Conservation (phyloP, 257 asterid species). For the Solanum sitiens region DNA sequence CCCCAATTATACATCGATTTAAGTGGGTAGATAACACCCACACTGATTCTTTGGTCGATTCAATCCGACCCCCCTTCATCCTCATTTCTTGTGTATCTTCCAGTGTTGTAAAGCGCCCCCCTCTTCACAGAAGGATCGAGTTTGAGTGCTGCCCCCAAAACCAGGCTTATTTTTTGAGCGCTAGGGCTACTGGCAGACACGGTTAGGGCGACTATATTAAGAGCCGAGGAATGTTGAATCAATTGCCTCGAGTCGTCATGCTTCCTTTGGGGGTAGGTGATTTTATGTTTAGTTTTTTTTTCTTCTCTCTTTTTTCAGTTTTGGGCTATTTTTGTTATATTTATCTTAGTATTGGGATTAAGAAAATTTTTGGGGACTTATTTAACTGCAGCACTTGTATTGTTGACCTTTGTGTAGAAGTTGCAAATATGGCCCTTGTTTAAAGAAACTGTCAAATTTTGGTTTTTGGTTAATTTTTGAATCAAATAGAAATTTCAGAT, state of each 20-base stretch:
- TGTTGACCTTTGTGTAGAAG: constrained; percentile 36
- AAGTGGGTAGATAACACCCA: constrained; percentile 20
- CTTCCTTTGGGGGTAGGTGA: constrained; percentile 19
- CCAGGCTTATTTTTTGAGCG: constrained; percentile 10
- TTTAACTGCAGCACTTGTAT: constrained; percentile 7
- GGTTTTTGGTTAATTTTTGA: neutral
- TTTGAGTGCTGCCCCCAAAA: constrained; percentile 11
- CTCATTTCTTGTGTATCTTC: constrained; percentile 27
- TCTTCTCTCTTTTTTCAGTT: neutral
- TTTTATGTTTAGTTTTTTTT: constrained; percentile 24
- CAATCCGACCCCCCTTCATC: constrained; percentile 26
- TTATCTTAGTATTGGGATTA: constrained; percentile 3
- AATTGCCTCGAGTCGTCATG: constrained; percentile 16
- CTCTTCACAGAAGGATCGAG: constrained; percentile 2
- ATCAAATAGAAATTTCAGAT: neutral
- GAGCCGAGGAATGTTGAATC: constrained; percentile 12
- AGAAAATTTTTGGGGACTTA: constrained; percentile 14
- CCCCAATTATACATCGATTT: constrained; percentile 69
- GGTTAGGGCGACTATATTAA: constrained; percentile 4
- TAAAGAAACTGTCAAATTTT: neutral
- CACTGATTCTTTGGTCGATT: constrained; percentile 52
- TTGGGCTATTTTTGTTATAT: constrained; percentile 32
- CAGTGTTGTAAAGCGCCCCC: constrained; percentile 26
- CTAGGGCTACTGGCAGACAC: constrained; percentile 12
- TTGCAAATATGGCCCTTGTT: constrained; percentile 23